phyloP scores from a whole-genome alignment of 176 grass and related monocot genomes.

The Carex cristatella region DNA sequence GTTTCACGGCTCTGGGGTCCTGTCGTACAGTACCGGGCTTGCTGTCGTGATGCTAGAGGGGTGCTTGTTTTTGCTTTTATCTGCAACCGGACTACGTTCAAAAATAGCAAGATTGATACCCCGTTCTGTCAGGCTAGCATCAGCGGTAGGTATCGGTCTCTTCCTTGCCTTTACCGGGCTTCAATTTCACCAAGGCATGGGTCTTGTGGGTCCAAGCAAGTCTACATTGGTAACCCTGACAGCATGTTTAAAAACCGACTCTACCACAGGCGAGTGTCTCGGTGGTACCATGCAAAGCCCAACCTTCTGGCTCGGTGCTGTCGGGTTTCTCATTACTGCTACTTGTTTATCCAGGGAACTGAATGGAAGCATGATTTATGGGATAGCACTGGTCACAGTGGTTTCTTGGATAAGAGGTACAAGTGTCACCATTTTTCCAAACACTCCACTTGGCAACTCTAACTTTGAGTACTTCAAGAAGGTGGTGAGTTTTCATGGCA shows the following conservation, averaged over 20 bases:
- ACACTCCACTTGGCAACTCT: background rate
- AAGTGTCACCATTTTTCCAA: background rate
- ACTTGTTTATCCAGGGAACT: slow-evolving; percentile 1
- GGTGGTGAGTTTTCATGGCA: slow-evolving; percentile 2
- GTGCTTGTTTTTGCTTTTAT: slow-evolving; percentile 38
- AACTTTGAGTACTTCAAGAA: slow-evolving; percentile 9
- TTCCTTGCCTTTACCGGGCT: slow-evolving; percentile 57
- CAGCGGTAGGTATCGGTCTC: slow-evolving; percentile 44
- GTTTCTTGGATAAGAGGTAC: slow-evolving; percentile 10
- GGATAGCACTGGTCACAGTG: background rate
- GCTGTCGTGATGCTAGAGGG: slow-evolving; percentile 56
- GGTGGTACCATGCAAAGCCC: background rate
- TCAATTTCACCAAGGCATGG: slow-evolving; percentile 34
- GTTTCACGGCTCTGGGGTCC: slow-evolving; percentile 42
- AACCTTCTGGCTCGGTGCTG: background rate
- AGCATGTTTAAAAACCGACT: slow-evolving; percentile 5
- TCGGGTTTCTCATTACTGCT: background rate
- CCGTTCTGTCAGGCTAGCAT: slow-evolving; percentile 34
- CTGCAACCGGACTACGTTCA: slow-evolving; percentile 37
- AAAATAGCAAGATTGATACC: slow-evolving; percentile 49
- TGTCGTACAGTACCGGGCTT: slow-evolving; percentile 47
- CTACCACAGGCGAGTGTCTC: background rate
- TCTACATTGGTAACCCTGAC: background rate
- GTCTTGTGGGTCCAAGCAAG: slow-evolving; percentile 6
- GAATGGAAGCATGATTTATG: slow-evolving; percentile 3